phyloP scores from a whole-genome alignment of 257 asterid species.

The Coffea eugenioides region DNA sequence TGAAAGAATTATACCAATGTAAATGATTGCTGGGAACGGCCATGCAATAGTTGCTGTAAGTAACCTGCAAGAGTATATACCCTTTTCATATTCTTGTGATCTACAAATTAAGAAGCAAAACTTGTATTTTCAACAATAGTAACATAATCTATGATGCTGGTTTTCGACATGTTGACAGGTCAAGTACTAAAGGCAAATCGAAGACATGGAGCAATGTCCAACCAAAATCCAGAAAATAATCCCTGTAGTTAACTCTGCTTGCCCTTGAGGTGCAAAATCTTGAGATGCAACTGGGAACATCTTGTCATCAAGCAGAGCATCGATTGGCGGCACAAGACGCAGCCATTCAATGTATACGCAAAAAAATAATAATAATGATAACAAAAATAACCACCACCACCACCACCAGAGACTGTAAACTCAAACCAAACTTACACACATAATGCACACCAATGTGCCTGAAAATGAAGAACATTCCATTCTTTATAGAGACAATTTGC shows the following conservation, averaged over 20 bases:
- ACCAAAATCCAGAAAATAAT: neutral
- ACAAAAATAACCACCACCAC: no score
- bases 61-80: conserved; percentile 61
- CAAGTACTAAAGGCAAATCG: neutral
- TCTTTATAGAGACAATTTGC: neutral
- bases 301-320: neutral
- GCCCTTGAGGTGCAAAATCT: no score
- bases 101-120: neutral
- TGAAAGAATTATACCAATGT: conserved; percentile 92
- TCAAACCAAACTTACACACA: no score
- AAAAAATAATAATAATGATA: no score
- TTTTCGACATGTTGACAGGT: neutral
- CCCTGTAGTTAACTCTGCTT: no score
- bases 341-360: neutral
- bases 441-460: neutral
- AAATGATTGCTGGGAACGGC: conserved; percentile 88
- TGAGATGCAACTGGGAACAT: no score
- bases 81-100: neutral
- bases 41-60: conserved; percentile 97
- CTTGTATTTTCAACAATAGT: neutral
- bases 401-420: no score
- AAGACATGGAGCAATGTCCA: neutral
- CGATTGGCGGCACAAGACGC: neutral
- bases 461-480: neutral
- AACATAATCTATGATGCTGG: neutral